phyloP scores from a whole-genome alignment of 208 protist species.

The Herpetomonas tarakana region DNA sequence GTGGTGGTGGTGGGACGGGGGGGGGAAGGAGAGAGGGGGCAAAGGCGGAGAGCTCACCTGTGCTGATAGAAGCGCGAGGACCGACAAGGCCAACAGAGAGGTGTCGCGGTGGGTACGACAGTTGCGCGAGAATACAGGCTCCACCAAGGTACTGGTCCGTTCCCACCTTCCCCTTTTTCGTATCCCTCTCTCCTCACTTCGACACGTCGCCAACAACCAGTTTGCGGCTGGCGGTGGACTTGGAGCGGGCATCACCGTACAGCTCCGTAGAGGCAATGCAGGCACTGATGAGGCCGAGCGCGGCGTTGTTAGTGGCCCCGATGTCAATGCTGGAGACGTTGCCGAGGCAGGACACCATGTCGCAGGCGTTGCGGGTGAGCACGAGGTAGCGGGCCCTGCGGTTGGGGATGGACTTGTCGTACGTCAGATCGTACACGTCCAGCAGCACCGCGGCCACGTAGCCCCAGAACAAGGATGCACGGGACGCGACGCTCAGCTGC shows the following conservation, averaged over 20 bases:
- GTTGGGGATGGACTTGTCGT: slow-evolving; percentile 28
- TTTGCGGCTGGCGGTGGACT: not conserved
- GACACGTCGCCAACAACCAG: slow-evolving; percentile 1
- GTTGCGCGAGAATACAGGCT: no score
- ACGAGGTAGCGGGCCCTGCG: slow-evolving; percentile 32
- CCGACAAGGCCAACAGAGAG: no score
- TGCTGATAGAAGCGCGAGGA: no score
- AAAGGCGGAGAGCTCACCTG: not conserved
- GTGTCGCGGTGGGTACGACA: no score
- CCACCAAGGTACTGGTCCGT: no score
- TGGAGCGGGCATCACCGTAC: slow-evolving; percentile 23
- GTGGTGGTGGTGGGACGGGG: no score
- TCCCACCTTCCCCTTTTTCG: no score
- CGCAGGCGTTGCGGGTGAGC: slow-evolving; percentile 63
- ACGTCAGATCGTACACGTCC: slow-evolving; percentile 54
- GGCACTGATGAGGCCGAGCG: slow-evolving; percentile 67
- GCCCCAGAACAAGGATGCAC: slow-evolving; percentile 59
- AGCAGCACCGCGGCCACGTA: slow-evolving; percentile 59
- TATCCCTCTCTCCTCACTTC: no score
- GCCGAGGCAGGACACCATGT: slow-evolving; percentile 63
- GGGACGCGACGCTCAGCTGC: slow-evolving; percentile 34
- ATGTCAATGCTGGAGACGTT: slow-evolving; percentile 44
- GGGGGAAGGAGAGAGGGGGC: not conserved
- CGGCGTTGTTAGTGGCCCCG: slow-evolving; percentile 28
- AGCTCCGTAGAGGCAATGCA: slow-evolving; percentile 60